Evolutionary conservation across 305 asterid genomes (phyloP), one percentile per base, ranked within the genome.

Genomic region (Fraxinus latifolia): DNA sequence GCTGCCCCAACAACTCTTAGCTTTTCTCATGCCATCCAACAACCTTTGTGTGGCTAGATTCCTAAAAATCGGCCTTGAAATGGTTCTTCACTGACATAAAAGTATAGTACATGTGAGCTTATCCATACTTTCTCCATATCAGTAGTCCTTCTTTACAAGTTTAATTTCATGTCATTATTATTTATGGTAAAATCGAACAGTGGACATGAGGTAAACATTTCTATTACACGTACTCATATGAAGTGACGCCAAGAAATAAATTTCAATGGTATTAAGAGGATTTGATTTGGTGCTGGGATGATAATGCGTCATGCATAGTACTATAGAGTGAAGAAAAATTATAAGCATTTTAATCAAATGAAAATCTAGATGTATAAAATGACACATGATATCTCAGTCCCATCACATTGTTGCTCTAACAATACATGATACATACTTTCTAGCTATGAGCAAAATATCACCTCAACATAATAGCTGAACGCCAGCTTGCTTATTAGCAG

Each of bases 381-480:
- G 47, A n/a, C 65, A 80, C 36, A 60, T 33, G 47, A 77, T 70
- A 53, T 79, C 68, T 55, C 2, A 32, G n/a, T 80, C 23, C 62
- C 74, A 81, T 21, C 82, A n/a, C 58, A 21, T 74, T 79, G 42
- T 79, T 34, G 80, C 70, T 70, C 36, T 42, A 23, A 37, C 58
- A 32, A 27, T 25, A 75, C 77, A 83, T 4, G 81, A 77, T 17
- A 55, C 27, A 55, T n/a, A 79, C n/a, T 62, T 77, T 34, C 39
- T 34, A 50, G 7, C 11, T 31, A 47, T 80, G 42, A 72, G 44
- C 19, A 83, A 60, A 83, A 75, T 34, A 65, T 84, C 85, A 96
- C 99, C 97, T 96, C 99, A 75, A 96, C 97, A 91, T 93, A 96
- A 87, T 93, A 96, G 96, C 99, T 96, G 93, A 96, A 96, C 78